Evolutionary conservation across 495 filamentous ascomycete genomes (phyloP).

Genomic region (Extremus antarcticus): DNA sequence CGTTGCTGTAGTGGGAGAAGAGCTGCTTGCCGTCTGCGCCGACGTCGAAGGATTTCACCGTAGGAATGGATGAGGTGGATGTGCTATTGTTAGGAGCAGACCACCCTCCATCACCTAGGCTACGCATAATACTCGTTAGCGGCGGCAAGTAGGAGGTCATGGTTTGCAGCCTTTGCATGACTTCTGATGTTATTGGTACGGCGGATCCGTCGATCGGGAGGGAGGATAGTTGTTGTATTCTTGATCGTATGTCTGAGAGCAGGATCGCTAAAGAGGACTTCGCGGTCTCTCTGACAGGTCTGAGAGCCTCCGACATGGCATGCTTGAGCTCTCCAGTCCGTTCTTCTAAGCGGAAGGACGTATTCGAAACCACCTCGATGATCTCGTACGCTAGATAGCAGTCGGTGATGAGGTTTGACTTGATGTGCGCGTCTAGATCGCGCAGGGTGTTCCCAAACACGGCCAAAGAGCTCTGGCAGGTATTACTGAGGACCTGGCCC

Average conservation of each 20-base stretch:
- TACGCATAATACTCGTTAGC: constrained; percentile 78
- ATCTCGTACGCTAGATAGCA: constrained; percentile 96
- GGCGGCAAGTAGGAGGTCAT: constrained; percentile 83
- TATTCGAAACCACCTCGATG: constrained; percentile 74
- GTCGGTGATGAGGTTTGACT: constrained; percentile 75
- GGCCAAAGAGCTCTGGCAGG: constrained; percentile 60
- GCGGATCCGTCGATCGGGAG: constrained; percentile 71
- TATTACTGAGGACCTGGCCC: constrained; percentile 62
- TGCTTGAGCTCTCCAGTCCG: constrained; percentile 79
- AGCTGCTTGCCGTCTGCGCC: constrained; percentile 81
- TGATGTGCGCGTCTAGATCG: constrained; percentile 84
- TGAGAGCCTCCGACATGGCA: constrained; percentile 69
- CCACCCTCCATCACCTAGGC: constrained; percentile 90
- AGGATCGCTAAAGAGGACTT: constrained; percentile 76
- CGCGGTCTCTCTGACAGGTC: constrained; percentile 82
- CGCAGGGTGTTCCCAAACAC: constrained; percentile 78
- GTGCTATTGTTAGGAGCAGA: constrained; percentile 36
- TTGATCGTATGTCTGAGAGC: constrained; percentile 73
- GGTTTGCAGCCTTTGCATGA: constrained; percentile 75
- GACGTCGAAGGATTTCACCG: constrained; percentile 69
- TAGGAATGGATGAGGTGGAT: constrained; percentile 54
- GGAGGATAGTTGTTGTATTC: constrained; percentile 46
- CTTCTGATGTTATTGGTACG: constrained; percentile 66
- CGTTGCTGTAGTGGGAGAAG: constrained; percentile 74
- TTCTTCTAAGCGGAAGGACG: constrained; percentile 67